Base-by-base conservation (phyloP, 2,329 filamentous ascomycete genomes). In the Cladosporium phlei region DNA sequence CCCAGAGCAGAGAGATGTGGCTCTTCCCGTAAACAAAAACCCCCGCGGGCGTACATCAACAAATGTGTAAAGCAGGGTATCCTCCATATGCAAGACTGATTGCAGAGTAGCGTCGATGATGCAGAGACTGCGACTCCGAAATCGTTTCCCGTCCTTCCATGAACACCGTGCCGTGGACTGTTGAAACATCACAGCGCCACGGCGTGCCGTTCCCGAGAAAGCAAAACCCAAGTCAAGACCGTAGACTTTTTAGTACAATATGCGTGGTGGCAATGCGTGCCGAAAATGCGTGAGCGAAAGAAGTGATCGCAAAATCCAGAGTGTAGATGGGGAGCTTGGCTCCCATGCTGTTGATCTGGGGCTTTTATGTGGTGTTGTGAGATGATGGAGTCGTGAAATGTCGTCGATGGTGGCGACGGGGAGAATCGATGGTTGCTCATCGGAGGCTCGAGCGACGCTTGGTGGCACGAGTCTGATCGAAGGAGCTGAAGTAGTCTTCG, bases 401-500 rank as follows among this genome's bases (percentile, higher is more conserved):
- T 27, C 10, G 25, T 20, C 24, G 16, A 39, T 12, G 12, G 24
- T 39, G 16, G 24, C 21, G 25, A 20, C 37, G 16, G 27, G n/a
- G 25, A 33, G 19, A 19, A 33, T 5, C 21, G 21, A 21, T n/a
- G 9, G 7, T 29, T 25, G 38, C 22, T 52, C 49, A 59, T 46
- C 57, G 52, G 37, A 53, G 40, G 38, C 52, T 56, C 16, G 57
- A 56, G 44, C 69, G 60, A 56, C 71, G 66, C 61, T 70, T 70
- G 46, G 66, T 59, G 76, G 70, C 81, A 68, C 86, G 78, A 48
- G 85, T 83, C 55, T 89, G 86, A 67, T 96, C 90, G 64, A 96
- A 95, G 2, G 86, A 88, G 62, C 85, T 86, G 55, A 87, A 86
- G 67, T 96, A 96, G 56, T 85, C 84, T 62, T 84, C 82, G 27